Base-by-base conservation (phyloP, 257 asterid genomes). In the Solanum corneliomulleri region DNA sequence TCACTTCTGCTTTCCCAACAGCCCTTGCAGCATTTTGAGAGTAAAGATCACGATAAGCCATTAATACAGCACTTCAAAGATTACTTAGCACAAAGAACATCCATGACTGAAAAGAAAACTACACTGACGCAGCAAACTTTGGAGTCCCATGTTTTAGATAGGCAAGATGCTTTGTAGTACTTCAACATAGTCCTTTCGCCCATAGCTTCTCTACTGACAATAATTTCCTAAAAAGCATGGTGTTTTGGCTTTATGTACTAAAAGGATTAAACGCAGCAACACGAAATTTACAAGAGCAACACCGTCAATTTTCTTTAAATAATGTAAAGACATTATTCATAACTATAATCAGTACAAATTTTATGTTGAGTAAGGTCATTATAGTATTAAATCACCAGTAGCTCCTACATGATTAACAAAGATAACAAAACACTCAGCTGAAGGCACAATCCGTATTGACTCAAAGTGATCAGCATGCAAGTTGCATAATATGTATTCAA, bases 21-120 rank as follows among this genome's bases (percentile, higher is more conserved):
- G 97, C 99, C 91, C 98, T 91, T 35, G 99, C 92, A 11, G 93
- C 96, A 86, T 96, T 95, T 88, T 96, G 98, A 56, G 98, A 91
- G 31, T n/a, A 47, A 76, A 75, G 76, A 84, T 37, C 76, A 68
- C 76, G 7, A 58, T 88, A 27, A 45, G 83, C 70, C 82, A 42
- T 41, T 44, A 84, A 84, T 77, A 85, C 84, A 88, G 47, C 42
- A 37, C 82, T 37, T 58, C 71, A n/a, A 49, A 68, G 69, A 29
- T 39, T 6, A 27, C 44, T 15, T 86, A 82, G 78, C 41, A 86
- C 64, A 82, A 41, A 49, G 20, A 71, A 31, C 29, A 37, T 52
- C 4, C 72, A 76, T 37, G 35, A 47, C 52, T 62, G 47, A 29
- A 11, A 70, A 10, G 9, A 44, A 45, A 70, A 75, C 90, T 96